A percentile compares a stretch with the other conserved stretches of the same genome.
Evolutionary conservation across 2,329 filamentous ascomycete species (phyloP).

Genomic region (Ceratocystiopsis brevicomis): DNA sequence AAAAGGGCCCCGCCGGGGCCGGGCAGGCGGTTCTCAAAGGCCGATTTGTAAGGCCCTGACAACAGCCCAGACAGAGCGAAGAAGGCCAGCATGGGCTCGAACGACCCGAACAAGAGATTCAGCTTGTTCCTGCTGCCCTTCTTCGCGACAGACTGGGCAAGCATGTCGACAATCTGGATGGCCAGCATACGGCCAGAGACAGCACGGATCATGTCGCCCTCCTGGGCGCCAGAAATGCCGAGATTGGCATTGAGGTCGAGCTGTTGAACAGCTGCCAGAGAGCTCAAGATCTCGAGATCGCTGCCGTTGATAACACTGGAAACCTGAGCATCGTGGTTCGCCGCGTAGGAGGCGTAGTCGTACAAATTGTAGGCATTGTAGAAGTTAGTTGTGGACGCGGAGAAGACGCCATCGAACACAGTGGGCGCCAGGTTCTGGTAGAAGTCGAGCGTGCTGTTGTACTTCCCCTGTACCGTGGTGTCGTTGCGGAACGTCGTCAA

Average conservation of each 20-base stretch:
- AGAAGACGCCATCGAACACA: conserved; percentile 21
- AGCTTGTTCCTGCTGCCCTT: conserved; percentile 25
- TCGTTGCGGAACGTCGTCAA: conserved; percentile 12
- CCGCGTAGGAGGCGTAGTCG: conserved; percentile 35
- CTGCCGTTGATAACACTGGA: conserved; percentile 19
- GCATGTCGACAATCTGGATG: conserved; percentile 21
- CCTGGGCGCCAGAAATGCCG: conserved; percentile 29
- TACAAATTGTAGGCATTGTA: conserved; percentile 34
- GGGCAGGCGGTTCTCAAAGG: conserved; percentile 27
- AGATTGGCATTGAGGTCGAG: conserved; percentile 35
- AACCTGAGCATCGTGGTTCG: conserved; percentile 29
- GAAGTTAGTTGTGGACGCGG: conserved; percentile 19
- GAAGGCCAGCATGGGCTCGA: conserved; percentile 36
- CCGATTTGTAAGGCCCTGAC: conserved; percentile 30
- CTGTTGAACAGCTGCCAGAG: conserved; percentile 50
- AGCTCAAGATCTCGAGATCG: conserved; percentile 34
- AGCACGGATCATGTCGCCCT: conserved; percentile 24
- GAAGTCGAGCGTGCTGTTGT: conserved; percentile 15
- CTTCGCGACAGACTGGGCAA: conserved; percentile 23
- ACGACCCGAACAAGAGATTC: conserved; percentile 33
- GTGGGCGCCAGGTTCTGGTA: conserved; percentile 24
- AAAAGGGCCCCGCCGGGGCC: conserved; percentile 56
- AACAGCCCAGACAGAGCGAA: conserved; percentile 30
- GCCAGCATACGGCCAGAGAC: conserved; percentile 36
- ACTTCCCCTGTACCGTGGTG: conserved; percentile 5